phyloP scores from a whole-genome alignment of 1,284 basidiomycete species.

The Rhizoctonia solani region DNA sequence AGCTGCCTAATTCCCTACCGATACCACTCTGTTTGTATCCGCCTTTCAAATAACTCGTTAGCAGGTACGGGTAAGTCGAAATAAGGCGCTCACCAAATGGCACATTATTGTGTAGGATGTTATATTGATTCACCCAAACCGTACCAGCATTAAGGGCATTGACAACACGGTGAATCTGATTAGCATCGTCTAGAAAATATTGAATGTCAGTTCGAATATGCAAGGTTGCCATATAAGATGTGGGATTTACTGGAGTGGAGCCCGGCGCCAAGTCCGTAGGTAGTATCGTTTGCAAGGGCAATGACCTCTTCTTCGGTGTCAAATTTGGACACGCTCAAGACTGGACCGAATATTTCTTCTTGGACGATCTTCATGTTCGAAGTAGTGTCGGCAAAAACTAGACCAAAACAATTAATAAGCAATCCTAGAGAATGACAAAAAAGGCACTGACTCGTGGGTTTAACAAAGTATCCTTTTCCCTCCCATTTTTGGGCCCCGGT shows the following conservation, averaged over 20 bases:
- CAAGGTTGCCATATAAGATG: not conserved
- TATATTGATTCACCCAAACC: conserved; percentile 90
- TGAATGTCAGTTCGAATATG: not conserved
- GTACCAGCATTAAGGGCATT: conserved; percentile 39
- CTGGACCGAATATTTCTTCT: conserved; percentile 88
- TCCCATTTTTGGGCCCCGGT: conserved; percentile 77
- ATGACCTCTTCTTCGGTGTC: conserved; percentile 64
- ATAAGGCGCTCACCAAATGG: conserved; percentile 62
- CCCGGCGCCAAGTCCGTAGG: conserved; percentile 86
- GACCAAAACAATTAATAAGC: not conserved
- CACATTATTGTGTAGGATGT: conserved; percentile 76
- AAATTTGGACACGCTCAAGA: conserved; percentile 59
- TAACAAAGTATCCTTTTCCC: conserved; percentile 72
- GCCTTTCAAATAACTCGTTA: conserved; percentile 49
- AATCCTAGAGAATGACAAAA: not conserved
- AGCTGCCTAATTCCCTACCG: conserved; percentile 85
- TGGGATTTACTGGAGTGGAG: conserved; percentile 74
- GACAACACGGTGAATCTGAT: conserved; percentile 36
- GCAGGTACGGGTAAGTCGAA: not conserved
- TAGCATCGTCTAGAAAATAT: conserved; percentile 46
- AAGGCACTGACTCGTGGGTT: conserved; percentile 67
- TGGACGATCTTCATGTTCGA: conserved; percentile 76
- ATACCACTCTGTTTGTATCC: conserved; percentile 86
- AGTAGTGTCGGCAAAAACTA: conserved; percentile 74
- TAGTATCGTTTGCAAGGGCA: conserved; percentile 78